A percentile compares a stretch with the other conserved stretches of the same genome.
These are phyloP conservation scores for Lasiodiplodia sp. DNA, from an alignment of 2,329 filamentous ascomycete genomes.

Conservation along the genomic window DNA sequence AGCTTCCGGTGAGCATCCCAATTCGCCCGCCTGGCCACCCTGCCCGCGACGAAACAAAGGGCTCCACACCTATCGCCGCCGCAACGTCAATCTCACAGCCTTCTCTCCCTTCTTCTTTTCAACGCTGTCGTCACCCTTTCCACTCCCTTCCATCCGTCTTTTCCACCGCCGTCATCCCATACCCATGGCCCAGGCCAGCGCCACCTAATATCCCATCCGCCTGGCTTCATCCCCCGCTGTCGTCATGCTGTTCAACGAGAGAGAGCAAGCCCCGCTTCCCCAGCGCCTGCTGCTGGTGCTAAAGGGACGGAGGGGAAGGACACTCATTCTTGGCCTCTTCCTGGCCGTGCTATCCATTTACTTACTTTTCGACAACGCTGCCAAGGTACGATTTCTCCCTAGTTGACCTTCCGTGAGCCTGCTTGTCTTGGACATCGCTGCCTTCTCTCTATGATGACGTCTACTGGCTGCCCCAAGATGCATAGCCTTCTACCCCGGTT, in stretches of 20 bases:
- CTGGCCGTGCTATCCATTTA: slow-evolving; percentile 12
- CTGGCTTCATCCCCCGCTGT: not conserved
- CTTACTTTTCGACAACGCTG: slow-evolving; percentile 20
- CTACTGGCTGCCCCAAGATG: not conserved
- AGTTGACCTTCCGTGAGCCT: too few relatives aligned
- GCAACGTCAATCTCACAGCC: slow-evolving; percentile 5
- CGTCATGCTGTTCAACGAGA: slow-evolving; percentile 20
- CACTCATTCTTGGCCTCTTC: slow-evolving; percentile 9
- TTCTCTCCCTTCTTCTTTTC: not conserved
- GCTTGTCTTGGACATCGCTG: not conserved
- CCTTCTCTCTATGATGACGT: slow-evolving; percentile 4
- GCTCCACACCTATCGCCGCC: slow-evolving; percentile 6
- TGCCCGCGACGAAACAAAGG: slow-evolving; percentile 22
- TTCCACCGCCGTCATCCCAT: not conserved
- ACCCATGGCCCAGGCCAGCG: slow-evolving; percentile 10
- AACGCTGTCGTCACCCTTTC: not conserved
- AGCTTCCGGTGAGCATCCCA: slow-evolving; percentile 16
- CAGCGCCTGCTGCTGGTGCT: slow-evolving; percentile 19
- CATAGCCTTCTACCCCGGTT: not conserved
- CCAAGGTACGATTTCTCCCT: not conserved
- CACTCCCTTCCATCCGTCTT: not conserved
- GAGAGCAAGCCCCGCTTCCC: slow-evolving; percentile 5
- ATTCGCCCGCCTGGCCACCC: slow-evolving; percentile 14
- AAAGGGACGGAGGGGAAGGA: slow-evolving; percentile 13
- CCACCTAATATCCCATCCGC: not conserved